A percentile compares a stretch with the other conserved stretches of the same genome.
These are phyloP conservation scores for Bidens hawaiensis DNA, from an alignment of 140 eudicot genomes.

Conservation along the genomic window DNA sequence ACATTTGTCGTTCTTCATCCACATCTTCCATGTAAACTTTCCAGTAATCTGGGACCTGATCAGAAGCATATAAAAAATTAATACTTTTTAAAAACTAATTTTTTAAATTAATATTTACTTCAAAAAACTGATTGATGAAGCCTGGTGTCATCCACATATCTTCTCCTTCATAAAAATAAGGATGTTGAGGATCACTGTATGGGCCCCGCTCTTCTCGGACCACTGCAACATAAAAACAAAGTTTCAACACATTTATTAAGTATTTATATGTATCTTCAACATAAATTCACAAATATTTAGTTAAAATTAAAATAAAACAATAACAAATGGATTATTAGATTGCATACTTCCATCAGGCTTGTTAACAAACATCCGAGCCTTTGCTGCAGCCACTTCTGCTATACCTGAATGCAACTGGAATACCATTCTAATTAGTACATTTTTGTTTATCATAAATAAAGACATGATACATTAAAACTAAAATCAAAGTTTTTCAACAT, in stretches of 20 bases:
- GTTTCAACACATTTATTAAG: not conserved
- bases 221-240: conserved; percentile 45
- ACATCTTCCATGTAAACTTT: conserved; percentile 78
- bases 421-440: conserved; percentile 12
- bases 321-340: not conserved
- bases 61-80: conserved; percentile 3
- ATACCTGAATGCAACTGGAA: conserved; percentile 89
- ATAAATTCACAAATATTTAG: not conserved
- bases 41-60: conserved; percentile 99
- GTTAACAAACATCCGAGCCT: conserved; percentile 94
- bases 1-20: conserved; percentile 92
- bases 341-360: conserved; percentile 93
- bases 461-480: not conserved
- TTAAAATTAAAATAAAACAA: not conserved
- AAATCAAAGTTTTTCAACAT: conserved; percentile 3
- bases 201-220: conserved; percentile 93
- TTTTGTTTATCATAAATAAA: not conserved
- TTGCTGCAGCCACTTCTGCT: conserved; percentile 98
- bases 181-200: conserved; percentile 92
- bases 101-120: conserved; percentile 51
- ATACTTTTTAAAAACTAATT: not conserved
- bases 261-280: not conserved
- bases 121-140: conserved; percentile 87
- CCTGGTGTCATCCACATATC: conserved; percentile 99
- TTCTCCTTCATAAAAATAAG: conserved; percentile 89